Evolutionary conservation across 805 yeast genomes (phyloP).

Genomic region (Zygoascus tannicola): DNA sequence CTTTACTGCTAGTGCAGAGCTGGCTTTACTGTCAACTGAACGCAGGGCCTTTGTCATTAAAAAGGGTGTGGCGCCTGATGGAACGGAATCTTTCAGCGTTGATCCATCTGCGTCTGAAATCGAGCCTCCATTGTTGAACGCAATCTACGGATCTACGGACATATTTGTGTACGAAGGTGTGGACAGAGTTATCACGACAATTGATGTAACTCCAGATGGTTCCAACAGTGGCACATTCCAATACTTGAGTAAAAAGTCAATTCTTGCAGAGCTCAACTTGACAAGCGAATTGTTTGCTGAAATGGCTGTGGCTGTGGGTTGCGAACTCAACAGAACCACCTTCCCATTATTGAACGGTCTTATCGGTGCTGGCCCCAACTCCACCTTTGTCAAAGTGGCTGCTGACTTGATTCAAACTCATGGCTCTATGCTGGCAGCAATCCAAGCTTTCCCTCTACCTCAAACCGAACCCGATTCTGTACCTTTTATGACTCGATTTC

Average conservation of each 20-base stretch:
- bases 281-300: slow-evolving; percentile 64
- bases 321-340: slow-evolving; percentile 58
- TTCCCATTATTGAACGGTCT: slow-evolving; percentile 38
- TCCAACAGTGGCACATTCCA: slow-evolving; percentile 43
- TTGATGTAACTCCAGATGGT: slow-evolving; percentile 46
- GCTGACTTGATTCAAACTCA: slow-evolving; percentile 22
- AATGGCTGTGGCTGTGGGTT: slow-evolving; percentile 69
- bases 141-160: slow-evolving; percentile 80
- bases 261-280: slow-evolving; percentile 51
- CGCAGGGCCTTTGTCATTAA: background rate
- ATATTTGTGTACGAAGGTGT: slow-evolving; percentile 46
- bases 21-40: slow-evolving; percentile 49
- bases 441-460: slow-evolving; percentile 10
- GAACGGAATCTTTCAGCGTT: background rate
- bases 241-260: slow-evolving; percentile 48
- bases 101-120: slow-evolving; percentile 3
- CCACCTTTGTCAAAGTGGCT: slow-evolving; percentile 17
- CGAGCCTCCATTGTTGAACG: slow-evolving; percentile 50
- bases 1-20: slow-evolving; percentile 68
- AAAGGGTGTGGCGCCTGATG: background rate
- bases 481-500: slow-evolving; percentile 40
- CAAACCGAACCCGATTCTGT: slow-evolving; percentile 16
- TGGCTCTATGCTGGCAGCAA: slow-evolving; percentile 24
- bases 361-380: slow-evolving; percentile 15
- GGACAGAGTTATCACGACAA: slow-evolving; percentile 61